Evolutionary conservation across 106 monocot genomes (phyloP), one percentile per base, ranked within the genome.

Genomic region (Dendrobium nobile): DNA sequence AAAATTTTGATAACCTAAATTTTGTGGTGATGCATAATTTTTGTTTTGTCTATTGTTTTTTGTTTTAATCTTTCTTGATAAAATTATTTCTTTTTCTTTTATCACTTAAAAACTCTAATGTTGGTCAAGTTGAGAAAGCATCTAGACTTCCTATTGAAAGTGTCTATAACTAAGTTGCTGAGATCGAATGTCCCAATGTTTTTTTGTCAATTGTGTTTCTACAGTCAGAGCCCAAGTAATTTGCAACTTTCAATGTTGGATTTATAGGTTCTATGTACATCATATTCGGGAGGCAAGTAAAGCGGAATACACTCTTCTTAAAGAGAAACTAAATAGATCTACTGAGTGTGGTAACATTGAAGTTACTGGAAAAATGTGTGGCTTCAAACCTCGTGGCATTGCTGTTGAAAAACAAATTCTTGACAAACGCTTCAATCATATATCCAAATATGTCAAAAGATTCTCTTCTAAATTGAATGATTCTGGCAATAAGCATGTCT

Each of bases 401-500:
- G 26, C 56, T 64, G 13, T 45, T 24, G 82, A 89, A 76, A 97
- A 97, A 79, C n/a, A 85, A 81, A 41, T 74, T 9, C 84, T 90
- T 87, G 89, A 92, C 67, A 81, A 67, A 76, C 83, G 85, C 26
- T 98, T 91, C 86, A 80, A 78, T 84, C 80, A 56, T 70, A 85
- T 98, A 77, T 87, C 87, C 47, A 82, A 79, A 9, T 86, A 88
- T 58, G 48, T 96, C 8, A 86, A 96, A 58, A n/a, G 47, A 59
- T 93, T 96, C 54, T 85, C 95, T 4, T 84, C 91, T 79, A 31
- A 77, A 61, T 83, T 80, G 73, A 80, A 78, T 55, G 85, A 44
- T 78, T 82, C 80, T 75, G 55, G 78, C 77, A 87, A 86, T 20
- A 87, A 91, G 44, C 98, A 98, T 51, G 88, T 88, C 37, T 88